phyloP scores from a whole-genome alignment of 305 asterid species.

The Fraxinus paxiana region DNA sequence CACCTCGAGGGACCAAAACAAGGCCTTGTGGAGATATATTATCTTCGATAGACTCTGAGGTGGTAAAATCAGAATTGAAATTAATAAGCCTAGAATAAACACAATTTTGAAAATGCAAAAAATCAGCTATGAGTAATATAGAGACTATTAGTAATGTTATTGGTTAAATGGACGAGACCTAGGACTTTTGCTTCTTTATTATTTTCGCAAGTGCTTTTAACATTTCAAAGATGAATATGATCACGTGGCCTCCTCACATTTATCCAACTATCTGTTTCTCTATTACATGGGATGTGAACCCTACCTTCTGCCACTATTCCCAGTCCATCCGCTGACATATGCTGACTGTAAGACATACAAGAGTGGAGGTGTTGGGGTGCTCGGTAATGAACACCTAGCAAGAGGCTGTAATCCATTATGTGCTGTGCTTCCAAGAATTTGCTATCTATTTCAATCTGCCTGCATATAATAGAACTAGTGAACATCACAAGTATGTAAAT shows the following conservation, averaged over 20 bases:
- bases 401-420: constrained; percentile 97
- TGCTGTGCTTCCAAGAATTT: constrained; percentile 85
- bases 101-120: constrained; percentile 2
- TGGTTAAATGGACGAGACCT: background rate
- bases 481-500: constrained; percentile 8
- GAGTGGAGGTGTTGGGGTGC: constrained; percentile 92
- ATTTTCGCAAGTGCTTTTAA: background rate
- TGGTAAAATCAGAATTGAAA: constrained; percentile 21
- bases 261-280: background rate
- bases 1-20: constrained; percentile 78
- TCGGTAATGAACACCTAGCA: constrained; percentile 95
- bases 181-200: background rate
- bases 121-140: background rate
- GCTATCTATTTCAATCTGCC: constrained; percentile 91
- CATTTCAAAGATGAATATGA: background rate
- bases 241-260: background rate
- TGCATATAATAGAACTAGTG: constrained; percentile 35
- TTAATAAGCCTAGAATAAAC: constrained; percentile 7
- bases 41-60: constrained; percentile 75
- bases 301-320: constrained; percentile 89
- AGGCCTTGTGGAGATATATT: constrained; percentile 91
- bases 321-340: constrained; percentile 55
- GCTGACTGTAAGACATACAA: constrained; percentile 50
- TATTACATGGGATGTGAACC: background rate
- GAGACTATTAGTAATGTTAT: background rate